phyloP scores from a whole-genome alignment of 2,329 filamentous ascomycete species.

The Pseudocercospora eumusae region DNA sequence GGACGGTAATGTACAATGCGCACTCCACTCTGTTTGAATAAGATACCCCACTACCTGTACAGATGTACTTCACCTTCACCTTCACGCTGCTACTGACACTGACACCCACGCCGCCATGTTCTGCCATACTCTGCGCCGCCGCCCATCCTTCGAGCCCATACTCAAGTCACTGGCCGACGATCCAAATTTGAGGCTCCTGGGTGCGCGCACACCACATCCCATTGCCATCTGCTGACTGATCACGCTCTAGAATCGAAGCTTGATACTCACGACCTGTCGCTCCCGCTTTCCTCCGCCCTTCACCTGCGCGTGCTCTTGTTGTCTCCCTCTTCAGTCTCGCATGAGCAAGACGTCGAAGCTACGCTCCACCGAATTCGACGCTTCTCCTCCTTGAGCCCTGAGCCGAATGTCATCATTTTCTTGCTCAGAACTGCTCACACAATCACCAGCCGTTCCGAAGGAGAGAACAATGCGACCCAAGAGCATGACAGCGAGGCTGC shows the following conservation, averaged over 20 bases:
- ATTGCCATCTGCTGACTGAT: constrained; percentile 4
- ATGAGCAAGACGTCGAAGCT: constrained; percentile 21
- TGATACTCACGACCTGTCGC: constrained; percentile 43
- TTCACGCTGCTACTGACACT: no score
- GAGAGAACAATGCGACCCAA: neutral
- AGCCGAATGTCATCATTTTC: constrained; percentile 38
- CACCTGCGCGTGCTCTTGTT: constrained; percentile 39
- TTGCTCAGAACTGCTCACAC: constrained; percentile 30
- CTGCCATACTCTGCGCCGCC: constrained; percentile 44
- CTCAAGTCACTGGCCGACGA: constrained; percentile 38
- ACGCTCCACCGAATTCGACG: constrained; percentile 39
- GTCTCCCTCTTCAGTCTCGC: constrained; percentile 29
- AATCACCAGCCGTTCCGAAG: constrained; percentile 19
- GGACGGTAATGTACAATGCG: constrained; percentile 27
- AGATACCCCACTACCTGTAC: constrained; percentile 25
- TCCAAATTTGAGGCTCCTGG: constrained; percentile 35
- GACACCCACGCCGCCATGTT: no score
- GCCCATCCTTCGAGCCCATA: constrained; percentile 43
- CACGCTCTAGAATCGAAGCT: constrained; percentile 35
- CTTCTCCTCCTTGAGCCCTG: constrained; percentile 35
- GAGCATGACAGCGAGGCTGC: constrained; percentile 18
- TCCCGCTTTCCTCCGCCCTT: constrained; percentile 28
- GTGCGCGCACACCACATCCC: constrained; percentile 24
- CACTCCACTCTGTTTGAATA: constrained; percentile 22
- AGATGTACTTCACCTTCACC: no score